A percentile compares a stretch with the other conserved stretches of the same genome.
These are phyloP conservation scores for Starmerella etchellsii DNA, from an alignment of 805 yeast species.

Conservation along the genomic window DNA sequence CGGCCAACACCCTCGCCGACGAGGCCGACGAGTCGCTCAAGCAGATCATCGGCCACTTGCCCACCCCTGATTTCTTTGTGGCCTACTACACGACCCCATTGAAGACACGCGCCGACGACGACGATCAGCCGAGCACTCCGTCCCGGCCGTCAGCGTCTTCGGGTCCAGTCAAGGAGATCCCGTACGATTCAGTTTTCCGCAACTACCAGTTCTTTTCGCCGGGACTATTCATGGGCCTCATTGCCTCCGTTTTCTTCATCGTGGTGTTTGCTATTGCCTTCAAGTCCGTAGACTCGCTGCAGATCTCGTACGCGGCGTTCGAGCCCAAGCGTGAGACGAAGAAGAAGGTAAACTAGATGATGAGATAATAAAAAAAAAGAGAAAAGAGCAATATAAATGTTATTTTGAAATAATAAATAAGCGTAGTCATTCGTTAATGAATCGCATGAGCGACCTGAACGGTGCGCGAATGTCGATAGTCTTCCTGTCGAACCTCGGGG, in stretches of 20 bases:
- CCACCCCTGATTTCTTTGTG: constrained; percentile 27
- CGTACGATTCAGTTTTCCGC: constrained; percentile 36
- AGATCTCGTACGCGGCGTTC: constrained; percentile 17
- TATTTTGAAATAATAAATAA: not conserved
- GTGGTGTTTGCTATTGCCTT: constrained; percentile 21
- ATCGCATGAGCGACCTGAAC: not conserved
- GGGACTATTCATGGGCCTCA: constrained; percentile 63
- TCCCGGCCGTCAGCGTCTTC: constrained; percentile 2
- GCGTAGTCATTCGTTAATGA: not conserved
- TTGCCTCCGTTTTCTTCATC: constrained; percentile 52
- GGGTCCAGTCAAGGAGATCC: constrained; percentile 6
- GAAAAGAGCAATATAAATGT: not conserved
- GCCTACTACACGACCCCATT: constrained; percentile 26
- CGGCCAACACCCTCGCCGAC: constrained; percentile 22
- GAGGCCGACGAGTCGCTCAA: constrained; percentile 22
- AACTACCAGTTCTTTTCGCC: constrained; percentile 62
- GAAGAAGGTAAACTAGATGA: not conserved
- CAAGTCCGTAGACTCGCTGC: constrained; percentile 11
- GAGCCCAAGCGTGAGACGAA: constrained; percentile 12
- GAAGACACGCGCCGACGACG: not conserved
- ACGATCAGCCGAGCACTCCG: not conserved
- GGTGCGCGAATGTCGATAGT: too few species aligned
- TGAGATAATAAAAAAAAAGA: not conserved
- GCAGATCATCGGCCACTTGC: constrained; percentile 24
- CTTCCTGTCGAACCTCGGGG: too few species aligned